Evolutionary conservation across 2,329 filamentous ascomycete species (phyloP).

Genomic region (Ceratocystis cacaofunesta): DNA sequence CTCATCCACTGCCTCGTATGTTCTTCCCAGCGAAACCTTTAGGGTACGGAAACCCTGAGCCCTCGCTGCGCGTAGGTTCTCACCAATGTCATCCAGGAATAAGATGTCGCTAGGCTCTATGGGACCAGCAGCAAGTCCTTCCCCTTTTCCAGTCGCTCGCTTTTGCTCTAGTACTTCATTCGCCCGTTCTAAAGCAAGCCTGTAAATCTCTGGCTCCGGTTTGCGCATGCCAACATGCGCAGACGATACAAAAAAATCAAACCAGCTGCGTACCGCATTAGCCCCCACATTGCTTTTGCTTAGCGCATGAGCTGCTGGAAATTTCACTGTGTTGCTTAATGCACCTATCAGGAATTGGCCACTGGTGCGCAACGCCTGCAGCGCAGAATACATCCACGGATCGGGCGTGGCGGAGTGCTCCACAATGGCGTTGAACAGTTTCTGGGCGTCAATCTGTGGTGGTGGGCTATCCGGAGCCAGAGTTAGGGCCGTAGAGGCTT

Average conservation of each 20-base stretch:
- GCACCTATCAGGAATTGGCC: constrained; percentile 61
- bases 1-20: constrained; percentile 67
- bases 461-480: constrained; percentile 33
- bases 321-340: constrained; percentile 79
- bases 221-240: constrained; percentile 81
- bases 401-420: constrained; percentile 51
- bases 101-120: constrained; percentile 54
- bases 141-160: constrained; percentile 21
- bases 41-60: constrained; percentile 64
- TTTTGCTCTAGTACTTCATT: constrained; percentile 39
- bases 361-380: constrained; percentile 50
- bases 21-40: constrained; percentile 66
- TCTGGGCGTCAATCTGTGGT: constrained; percentile 61
- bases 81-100: constrained; percentile 88
- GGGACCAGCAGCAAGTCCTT: constrained; percentile 20
- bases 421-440: constrained; percentile 91
- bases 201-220: constrained; percentile 70
- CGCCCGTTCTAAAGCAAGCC: constrained; percentile 52
- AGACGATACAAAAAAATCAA: constrained; percentile 78
- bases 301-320: constrained; percentile 59
- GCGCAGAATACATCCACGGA: constrained; percentile 75
- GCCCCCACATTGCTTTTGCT: constrained; percentile 35
- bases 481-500: constrained; percentile 17
- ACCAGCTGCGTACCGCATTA: constrained; percentile 46
- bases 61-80: constrained; percentile 72